These are phyloP conservation scores for Aspergillus unguis DNA, from an alignment of 2,329 filamentous ascomycete genomes.

Conservation along the genomic window DNA sequence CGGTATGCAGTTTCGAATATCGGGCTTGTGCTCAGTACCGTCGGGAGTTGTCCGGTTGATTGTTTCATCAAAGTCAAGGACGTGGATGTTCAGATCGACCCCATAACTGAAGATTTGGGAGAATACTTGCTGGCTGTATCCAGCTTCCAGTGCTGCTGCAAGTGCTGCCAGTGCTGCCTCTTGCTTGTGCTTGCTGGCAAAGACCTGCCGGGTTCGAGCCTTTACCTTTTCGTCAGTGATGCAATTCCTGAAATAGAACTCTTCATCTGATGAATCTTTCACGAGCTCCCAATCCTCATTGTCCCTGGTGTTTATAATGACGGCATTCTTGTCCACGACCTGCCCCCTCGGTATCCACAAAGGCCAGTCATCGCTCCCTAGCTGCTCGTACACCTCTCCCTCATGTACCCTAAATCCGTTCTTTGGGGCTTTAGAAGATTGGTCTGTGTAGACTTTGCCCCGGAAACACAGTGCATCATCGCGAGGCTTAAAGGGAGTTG, in stretches of 20 bases:
- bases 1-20: not conserved
- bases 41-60: not conserved
- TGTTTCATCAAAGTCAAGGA: constrained; percentile 2
- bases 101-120: constrained; percentile 8
- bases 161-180: constrained; percentile 4
- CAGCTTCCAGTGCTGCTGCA: constrained; percentile 8
- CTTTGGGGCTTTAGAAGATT: not conserved
- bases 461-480: constrained; percentile 3
- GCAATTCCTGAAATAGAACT: constrained; percentile 9
- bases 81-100: constrained; percentile 2
- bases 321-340: constrained; percentile 2
- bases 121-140: constrained; percentile 7
- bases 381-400: constrained; percentile 5
- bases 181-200: constrained; percentile 6
- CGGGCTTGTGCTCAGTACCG: not conserved
- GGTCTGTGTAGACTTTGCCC: constrained; percentile 5
- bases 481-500: constrained; percentile 11
- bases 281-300: constrained; percentile 10
- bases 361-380: constrained; percentile 6
- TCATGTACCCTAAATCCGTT: not conserved
- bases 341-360: constrained; percentile 3
- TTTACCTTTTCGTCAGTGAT: constrained; percentile 7
- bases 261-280: constrained; percentile 1
- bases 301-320: not conserved
- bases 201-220: not conserved